Percentiles rank a stretch among this genome's conserved stretches.
Evolutionary conservation across 345 rosid species (phyloP).

Genomic region (Citrus cavaleriei): DNA sequence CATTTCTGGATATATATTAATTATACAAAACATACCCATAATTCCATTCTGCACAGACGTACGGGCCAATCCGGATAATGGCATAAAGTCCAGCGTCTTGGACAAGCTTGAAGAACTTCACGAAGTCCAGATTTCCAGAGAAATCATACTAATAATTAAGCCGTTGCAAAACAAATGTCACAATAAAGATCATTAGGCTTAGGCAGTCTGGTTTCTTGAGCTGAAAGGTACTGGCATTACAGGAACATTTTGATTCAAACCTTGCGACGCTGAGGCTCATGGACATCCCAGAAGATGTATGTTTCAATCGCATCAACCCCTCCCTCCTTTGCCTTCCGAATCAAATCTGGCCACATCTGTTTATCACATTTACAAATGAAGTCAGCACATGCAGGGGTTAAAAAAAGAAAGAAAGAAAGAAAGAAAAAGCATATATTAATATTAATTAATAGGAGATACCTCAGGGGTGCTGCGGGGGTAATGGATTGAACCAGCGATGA

Average conservation of each 20-base stretch:
- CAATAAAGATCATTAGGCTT: not conserved
- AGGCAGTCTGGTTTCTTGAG: not conserved
- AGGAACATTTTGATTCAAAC: not conserved
- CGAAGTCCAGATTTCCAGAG: constrained; percentile 36
- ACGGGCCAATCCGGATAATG: constrained; percentile 53
- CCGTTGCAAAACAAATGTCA: not conserved
- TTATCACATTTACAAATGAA: not conserved
- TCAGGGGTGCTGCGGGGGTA: constrained; percentile 51
- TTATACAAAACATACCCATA: constrained; percentile 31
- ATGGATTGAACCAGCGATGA: constrained; percentile 45
- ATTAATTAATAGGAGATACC: constrained; percentile 11
- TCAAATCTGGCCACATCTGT: constrained; percentile 68
- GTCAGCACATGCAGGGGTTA: too few species aligned
- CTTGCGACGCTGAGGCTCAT: constrained; percentile 44
- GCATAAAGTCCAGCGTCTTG: constrained; percentile 36
- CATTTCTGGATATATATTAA: not conserved
- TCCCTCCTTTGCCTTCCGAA: constrained; percentile 45
- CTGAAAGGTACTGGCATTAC: not conserved
- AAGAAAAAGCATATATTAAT: too few species aligned
- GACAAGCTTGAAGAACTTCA: constrained; percentile 38
- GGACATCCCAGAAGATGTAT: constrained; percentile 53
- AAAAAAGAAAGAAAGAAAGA: too few species aligned
- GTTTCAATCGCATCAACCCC: constrained; percentile 54
- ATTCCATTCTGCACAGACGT: constrained; percentile 59
- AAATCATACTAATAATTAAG: constrained; percentile 32